Evolutionary conservation across 495 filamentous ascomycete species (phyloP).

Genomic region (Talaromyces proteolyticus): DNA sequence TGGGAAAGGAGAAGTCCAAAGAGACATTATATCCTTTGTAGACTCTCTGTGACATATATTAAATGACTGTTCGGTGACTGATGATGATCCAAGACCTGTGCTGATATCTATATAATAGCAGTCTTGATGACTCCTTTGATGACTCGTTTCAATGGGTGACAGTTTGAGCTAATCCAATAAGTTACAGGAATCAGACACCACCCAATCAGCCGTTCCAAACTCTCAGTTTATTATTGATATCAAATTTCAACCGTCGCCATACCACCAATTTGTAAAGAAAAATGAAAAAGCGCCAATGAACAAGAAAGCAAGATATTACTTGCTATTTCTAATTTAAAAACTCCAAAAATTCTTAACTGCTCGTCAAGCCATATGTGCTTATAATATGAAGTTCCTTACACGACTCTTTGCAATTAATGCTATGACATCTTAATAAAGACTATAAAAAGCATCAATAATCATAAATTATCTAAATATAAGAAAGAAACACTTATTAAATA

Average conservation of each 20-base stretch:
- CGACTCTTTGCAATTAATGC: not conserved
- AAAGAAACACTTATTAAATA: not conserved
- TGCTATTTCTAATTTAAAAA: not conserved
- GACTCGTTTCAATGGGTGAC: no score
- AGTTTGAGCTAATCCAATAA: no score
- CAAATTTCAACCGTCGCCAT: not conserved
- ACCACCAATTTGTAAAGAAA: not conserved
- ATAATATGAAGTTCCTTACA: not conserved
- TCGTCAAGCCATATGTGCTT: not conserved
- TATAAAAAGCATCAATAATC: not conserved
- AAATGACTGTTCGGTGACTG: no score
- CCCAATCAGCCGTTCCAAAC: no score
- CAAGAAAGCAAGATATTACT: not conserved
- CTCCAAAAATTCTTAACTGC: not conserved
- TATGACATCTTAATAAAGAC: not conserved
- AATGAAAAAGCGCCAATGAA: not conserved
- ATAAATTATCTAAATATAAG: constrained; percentile 1
- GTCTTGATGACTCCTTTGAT: no score
- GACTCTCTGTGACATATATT: no score
- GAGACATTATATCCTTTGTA: no score
- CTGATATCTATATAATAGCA: no score
- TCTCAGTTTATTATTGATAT: no score
- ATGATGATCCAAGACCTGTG: no score
- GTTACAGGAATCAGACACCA: no score
- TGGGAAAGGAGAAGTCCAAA: no score